Evolutionary conservation across 345 rosid genomes (phyloP).

Genomic region (Moricandia arvensis): DNA sequence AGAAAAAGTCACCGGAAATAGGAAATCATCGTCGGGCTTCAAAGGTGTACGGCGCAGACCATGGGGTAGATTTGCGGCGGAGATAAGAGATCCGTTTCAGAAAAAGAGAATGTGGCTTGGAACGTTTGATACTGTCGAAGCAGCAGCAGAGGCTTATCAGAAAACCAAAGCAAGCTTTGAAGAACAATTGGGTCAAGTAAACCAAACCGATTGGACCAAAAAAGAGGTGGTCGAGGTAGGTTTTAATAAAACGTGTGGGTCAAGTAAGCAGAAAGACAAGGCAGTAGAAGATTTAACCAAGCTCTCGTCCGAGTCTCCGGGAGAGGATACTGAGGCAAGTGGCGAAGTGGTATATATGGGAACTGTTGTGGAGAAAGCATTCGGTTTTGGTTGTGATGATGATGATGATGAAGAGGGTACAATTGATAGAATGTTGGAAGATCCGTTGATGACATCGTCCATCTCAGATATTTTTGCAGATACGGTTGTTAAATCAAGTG

Average conservation of each 20-base stretch:
- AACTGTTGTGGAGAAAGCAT: neutral
- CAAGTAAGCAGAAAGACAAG: neutral
- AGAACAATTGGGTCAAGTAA: no score
- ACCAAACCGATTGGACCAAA: constrained; percentile 11
- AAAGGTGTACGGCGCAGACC: constrained; percentile 27
- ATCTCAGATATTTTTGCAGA: neutral
- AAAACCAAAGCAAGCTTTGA: no score
- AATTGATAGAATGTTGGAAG: constrained; percentile 14
- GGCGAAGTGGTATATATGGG: neutral
- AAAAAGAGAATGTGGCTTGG: no score
- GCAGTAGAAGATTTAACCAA: neutral
- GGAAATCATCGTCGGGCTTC: constrained; percentile 20
- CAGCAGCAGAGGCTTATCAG: no score
- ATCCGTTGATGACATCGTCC: neutral
- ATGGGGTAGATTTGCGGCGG: no score
- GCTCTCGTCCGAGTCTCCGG: neutral
- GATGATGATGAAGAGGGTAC: neutral
- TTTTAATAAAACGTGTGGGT: neutral
- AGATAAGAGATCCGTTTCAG: constrained; percentile 23
- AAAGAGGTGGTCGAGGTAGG: neutral
- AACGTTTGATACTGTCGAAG: no score
- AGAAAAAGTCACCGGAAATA: neutral
- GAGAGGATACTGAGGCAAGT: neutral
- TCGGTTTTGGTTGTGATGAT: neutral
- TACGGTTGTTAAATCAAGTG: neutral